Base-by-base conservation (phyloP, 139 green algal species). In the Diplosphaera chodatii region DNA sequence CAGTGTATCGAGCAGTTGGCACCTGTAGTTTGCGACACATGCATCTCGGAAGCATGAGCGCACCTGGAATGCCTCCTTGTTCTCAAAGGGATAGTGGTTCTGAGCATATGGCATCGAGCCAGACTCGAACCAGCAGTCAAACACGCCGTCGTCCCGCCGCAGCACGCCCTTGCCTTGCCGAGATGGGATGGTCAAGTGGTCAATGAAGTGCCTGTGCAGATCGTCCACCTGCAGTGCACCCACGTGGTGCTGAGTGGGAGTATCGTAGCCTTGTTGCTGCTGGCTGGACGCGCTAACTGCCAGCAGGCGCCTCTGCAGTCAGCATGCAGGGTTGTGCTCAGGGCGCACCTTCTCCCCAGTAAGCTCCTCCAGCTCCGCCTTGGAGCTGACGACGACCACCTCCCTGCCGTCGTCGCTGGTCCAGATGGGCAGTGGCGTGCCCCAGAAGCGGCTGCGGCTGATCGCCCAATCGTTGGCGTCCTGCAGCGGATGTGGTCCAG, bases 121-220 rank as follows among this genome's bases (percentile, higher is more conserved):
- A 10, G 69, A 88, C 88, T 99, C 95, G 79, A 99, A 99, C 95
- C 95, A 99, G 85, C 95, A 99, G 83, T 99, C 95, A 84, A 99
- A 99, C n/a, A 99, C 95, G 40, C 96, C 92, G n/a, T 95, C 88
- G 62, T 97, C 82, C n/a, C 92, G 85, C n/a, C 76, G 71, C 77
- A 97, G 86, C 34, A 79, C 41, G 4, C 84, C 86, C 65, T 85
- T 87, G 77, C 88, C 85, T 66, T 83, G 67, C n/a, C 70, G 78
- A 41, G 84, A 94, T 64, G 95, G 95, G 80, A 99, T 98, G 64
- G 88, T 96, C 31, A 99, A 77, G 78, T 97, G 82, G 77, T 99
- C 95, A 77, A 99, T 97, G 82, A 96, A 94, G 86, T 99, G 95
- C 28, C 95, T 80, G 78, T 99, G 95, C 55, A 99, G 82, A 82